These are phyloP conservation scores for Dendrocalamus sinicus DNA, from an alignment of 176 grass and related monocot species.

Conservation along the genomic window DNA sequence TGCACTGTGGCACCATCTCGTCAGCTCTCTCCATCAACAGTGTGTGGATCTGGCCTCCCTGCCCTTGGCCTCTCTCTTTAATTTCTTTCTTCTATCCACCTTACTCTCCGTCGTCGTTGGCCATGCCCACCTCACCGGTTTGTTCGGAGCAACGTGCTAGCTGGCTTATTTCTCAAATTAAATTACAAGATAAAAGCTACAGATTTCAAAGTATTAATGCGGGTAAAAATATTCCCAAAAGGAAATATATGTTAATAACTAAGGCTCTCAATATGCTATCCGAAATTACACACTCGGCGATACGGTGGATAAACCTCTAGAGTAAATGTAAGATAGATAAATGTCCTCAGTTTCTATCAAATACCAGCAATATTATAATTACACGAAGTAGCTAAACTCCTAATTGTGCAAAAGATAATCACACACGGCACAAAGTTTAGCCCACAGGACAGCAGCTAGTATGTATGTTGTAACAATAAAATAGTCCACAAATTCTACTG, in stretches of 20 bases:
- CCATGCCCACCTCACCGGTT: background rate
- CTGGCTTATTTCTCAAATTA: background rate
- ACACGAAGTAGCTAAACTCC: background rate
- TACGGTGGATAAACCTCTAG: background rate
- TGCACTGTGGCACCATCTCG: conserved; percentile 12
- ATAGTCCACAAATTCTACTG: background rate
- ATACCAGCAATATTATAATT: background rate
- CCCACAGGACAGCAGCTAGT: background rate
- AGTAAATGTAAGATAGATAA: background rate
- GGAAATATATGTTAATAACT: background rate
- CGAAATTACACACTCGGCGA: background rate
- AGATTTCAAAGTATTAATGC: background rate
- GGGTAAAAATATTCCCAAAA: background rate
- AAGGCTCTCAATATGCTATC: background rate
- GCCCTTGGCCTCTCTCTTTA: no score
- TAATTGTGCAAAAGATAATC: background rate
- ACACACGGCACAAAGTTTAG: background rate
- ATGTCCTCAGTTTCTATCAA: background rate
- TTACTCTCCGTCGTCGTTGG: background rate
- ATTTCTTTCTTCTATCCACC: background rate
- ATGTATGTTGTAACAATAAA: conserved; percentile 1
- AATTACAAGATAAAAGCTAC: background rate
- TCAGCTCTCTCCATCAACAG: conserved; percentile 42
- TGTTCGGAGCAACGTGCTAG: no score
- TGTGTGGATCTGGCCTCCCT: conserved; percentile 22